Percentiles rank a stretch among this genome's conserved stretches.
Evolutionary conservation across 495 filamentous ascomycete genomes (phyloP).

Genomic region (Xylaria bambusicola): DNA sequence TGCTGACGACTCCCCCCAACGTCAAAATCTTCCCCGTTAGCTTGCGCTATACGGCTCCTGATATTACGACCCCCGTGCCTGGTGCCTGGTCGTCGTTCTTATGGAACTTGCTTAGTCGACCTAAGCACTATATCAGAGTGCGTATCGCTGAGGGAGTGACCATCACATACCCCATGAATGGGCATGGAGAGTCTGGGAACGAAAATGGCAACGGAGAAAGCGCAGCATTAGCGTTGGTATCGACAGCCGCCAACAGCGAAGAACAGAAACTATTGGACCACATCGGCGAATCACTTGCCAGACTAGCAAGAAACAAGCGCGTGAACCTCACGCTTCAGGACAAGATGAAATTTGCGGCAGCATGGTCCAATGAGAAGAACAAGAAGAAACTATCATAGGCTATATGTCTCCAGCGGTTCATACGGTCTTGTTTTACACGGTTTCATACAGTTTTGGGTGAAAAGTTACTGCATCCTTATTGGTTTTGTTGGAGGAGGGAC

Average conservation of each 20-base stretch:
- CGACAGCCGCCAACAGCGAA: slow-evolving; percentile 49
- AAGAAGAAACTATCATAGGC: too few relatives aligned
- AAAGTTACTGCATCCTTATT: not conserved
- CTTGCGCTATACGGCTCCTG: slow-evolving; percentile 81
- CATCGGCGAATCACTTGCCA: slow-evolving; percentile 82
- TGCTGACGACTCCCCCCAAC: slow-evolving; percentile 63
- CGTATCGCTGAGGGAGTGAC: slow-evolving; percentile 75
- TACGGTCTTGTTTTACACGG: not conserved
- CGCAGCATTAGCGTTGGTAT: too few relatives aligned
- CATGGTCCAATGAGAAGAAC: slow-evolving; percentile 45
- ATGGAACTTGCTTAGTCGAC: slow-evolving; percentile 81
- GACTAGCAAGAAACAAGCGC: slow-evolving; percentile 86
- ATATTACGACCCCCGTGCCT: slow-evolving; percentile 89
- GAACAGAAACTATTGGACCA: slow-evolving; percentile 69
- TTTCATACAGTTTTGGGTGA: not conserved
- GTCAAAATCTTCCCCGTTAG: slow-evolving; percentile 85
- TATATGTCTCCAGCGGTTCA: too few relatives aligned
- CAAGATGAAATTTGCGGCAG: slow-evolving; percentile 77
- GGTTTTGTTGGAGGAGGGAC: not conserved
- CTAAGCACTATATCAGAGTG: slow-evolving; percentile 87
- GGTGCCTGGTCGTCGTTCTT: slow-evolving; percentile 67
- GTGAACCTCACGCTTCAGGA: slow-evolving; percentile 80
- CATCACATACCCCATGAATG: slow-evolving; percentile 41
- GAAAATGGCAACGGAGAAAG: too few relatives aligned
- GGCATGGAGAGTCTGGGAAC: too few relatives aligned